Evolutionary conservation across 805 yeast species (phyloP), one percentile per base, ranked within the genome.

Genomic region (Cyberlindnera lachancei): DNA sequence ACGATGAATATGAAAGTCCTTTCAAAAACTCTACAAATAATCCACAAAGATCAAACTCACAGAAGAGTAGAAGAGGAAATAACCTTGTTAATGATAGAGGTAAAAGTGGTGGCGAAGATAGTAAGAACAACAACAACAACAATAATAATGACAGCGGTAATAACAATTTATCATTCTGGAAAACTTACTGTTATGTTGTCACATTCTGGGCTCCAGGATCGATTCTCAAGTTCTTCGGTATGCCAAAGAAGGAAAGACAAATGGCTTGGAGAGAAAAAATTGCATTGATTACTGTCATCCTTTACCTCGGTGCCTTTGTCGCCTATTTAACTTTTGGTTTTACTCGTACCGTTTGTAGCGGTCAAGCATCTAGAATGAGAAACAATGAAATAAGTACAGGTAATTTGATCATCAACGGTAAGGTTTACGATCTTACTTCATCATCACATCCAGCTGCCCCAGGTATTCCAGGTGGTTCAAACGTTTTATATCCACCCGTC

Each of bases 191-290:
- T 54, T 74, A 75, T 44, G 46, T 71, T 7, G 61, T 92, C 22
- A 88, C 98, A 0, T 86, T 86, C 55, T 90, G 96, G 92, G 94
- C 94, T 3, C 95, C 96, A 1, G 72, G 80, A 3, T 79, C 87
- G 0, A 41, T 86, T 21, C 59, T 87, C 47, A 62, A 61, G 27
- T 55, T 83, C 27, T 81, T 75, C 57, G 97, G 97, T 3, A 69
- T 90, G 70, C 70, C 71, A 21, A 75, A 81, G 15, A 74, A 75
- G 44, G 88, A 78, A 27, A 74, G 95, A 38, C 96, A 88, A 53
- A 75, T 76, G 65, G 97, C 97, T 0, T 92, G 98, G 98, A 72
- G 98, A 51, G 98, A 92, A 52, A 90, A 90, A 52, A 81, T 88
- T 34, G 97, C 86, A 2, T 66, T 92, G 27, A 65, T 90, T 27